phyloP scores from a whole-genome alignment of 805 yeast genomes.

The Hanseniaspora jakobsenii region DNA sequence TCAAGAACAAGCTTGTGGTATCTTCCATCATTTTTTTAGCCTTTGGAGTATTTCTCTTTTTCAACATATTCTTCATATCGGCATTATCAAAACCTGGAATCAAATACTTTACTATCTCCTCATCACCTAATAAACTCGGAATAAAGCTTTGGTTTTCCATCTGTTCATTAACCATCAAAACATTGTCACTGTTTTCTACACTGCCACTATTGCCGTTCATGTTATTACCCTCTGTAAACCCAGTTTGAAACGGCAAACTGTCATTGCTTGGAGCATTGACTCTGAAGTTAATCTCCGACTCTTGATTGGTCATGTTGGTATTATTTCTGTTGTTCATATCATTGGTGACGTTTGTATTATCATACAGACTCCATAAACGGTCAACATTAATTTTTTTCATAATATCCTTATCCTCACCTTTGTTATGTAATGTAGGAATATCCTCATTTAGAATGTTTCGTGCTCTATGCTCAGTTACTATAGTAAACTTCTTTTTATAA shows the following conservation, averaged over 20 bases:
- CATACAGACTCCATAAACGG: background rate
- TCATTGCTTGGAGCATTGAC: too few species aligned
- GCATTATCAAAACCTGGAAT: slow-evolving; percentile 13
- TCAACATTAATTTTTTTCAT: too few species aligned
- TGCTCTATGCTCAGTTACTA: slow-evolving; percentile 14
- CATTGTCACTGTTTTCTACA: too few species aligned
- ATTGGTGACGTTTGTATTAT: background rate
- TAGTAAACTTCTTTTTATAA: slow-evolving; percentile 13
- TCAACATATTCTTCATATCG: background rate
- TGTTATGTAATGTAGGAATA: background rate
- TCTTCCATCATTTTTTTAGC: background rate
- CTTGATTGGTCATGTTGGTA: too few species aligned
- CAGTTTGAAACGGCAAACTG: background rate
- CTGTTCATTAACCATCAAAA: too few species aligned
- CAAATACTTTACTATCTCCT: slow-evolving; percentile 13
- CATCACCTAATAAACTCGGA: slow-evolving; percentile 15
- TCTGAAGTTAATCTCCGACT: too few species aligned
- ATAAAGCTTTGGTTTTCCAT: too few species aligned
- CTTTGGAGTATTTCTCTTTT: background rate
- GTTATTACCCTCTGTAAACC: background rate
- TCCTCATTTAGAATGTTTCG: slow-evolving; percentile 15
- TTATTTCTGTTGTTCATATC: too few species aligned
- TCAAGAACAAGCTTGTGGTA: too few species aligned
- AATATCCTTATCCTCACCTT: too few species aligned
- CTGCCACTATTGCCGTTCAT: too few species aligned